Evolutionary conservation across 805 yeast genomes (phyloP).

Genomic region (Cyberlindnera veronae): DNA sequence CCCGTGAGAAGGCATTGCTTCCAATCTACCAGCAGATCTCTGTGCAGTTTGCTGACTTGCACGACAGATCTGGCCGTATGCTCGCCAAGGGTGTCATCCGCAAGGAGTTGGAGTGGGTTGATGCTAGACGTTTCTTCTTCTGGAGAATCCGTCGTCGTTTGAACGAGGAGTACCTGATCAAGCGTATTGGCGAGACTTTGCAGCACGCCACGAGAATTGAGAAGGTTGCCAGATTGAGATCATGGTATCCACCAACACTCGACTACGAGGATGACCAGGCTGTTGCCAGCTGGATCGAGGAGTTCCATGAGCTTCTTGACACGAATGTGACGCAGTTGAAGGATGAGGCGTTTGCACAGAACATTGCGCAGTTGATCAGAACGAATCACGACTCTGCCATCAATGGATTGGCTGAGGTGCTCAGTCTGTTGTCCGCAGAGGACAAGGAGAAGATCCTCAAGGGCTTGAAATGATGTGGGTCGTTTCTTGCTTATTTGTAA

Average conservation of each 20-base stretch:
- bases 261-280: slow-evolving; percentile 70
- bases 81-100: slow-evolving; percentile 88
- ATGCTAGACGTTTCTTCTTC: slow-evolving; percentile 95
- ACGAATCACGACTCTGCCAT: slow-evolving; percentile 50
- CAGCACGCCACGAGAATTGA: slow-evolving; percentile 66
- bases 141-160: slow-evolving; percentile 97
- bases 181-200: slow-evolving; percentile 63
- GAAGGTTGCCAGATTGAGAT: slow-evolving; percentile 79
- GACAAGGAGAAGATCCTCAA: slow-evolving; percentile 46
- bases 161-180: slow-evolving; percentile 84
- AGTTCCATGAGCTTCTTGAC: slow-evolving; percentile 62
- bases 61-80: slow-evolving; percentile 98
- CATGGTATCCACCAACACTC: slow-evolving; percentile 75
- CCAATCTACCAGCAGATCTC: slow-evolving; percentile 92
- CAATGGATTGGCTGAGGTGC: slow-evolving; percentile 52
- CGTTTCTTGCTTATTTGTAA: slow-evolving; percentile 8
- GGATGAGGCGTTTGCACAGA: slow-evolving; percentile 62
- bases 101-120: slow-evolving; percentile 78
- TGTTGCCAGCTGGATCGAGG: slow-evolving; percentile 84
- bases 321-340: slow-evolving; percentile 59
- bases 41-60: slow-evolving; percentile 96
- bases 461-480: slow-evolving; percentile 29
- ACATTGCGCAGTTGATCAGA: slow-evolving; percentile 56
- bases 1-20: slow-evolving; percentile 73
- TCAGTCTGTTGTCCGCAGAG: slow-evolving; percentile 48